Evolutionary conservation across 108 stramenopile genomes (phyloP).

Genomic region (Schizochytrium sp.): DNA sequence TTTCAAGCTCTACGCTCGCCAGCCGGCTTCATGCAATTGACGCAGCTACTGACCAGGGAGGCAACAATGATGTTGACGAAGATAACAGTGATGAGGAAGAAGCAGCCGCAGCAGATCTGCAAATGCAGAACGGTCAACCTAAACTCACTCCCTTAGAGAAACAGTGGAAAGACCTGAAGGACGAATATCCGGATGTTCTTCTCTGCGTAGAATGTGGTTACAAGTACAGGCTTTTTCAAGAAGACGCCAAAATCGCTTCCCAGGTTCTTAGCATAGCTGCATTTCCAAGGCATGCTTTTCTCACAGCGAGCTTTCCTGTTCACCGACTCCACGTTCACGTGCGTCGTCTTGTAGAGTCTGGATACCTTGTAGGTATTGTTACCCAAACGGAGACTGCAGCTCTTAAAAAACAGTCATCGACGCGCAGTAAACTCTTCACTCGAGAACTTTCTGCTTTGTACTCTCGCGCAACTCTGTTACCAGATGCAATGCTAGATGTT

Average conservation of each 20-base stretch:
- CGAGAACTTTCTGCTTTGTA: slow-evolving; percentile 4
- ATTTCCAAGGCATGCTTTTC: background rate
- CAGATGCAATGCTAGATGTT: slow-evolving; percentile 27
- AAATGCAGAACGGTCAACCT: too few relatives aligned
- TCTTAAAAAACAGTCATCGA: background rate
- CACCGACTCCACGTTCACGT: slow-evolving; percentile 23
- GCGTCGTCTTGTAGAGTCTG: background rate
- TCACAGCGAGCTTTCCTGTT: slow-evolving; percentile 31
- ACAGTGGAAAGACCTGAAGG: slow-evolving; percentile 12
- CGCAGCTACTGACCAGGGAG: too few relatives aligned
- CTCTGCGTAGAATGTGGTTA: slow-evolving; percentile 56
- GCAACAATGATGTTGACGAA: too few relatives aligned
- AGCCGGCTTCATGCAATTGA: too few relatives aligned
- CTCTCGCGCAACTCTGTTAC: background rate
- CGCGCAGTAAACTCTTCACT: background rate
- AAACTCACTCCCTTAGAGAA: background rate
- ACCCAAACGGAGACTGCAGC: slow-evolving; percentile 56
- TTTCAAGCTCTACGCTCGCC: too few relatives aligned
- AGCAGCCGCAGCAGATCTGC: too few relatives aligned
- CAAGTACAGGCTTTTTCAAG: slow-evolving; percentile 37
- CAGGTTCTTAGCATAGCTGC: background rate
- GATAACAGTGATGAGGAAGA: too few relatives aligned
- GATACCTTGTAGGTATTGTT: slow-evolving; percentile 11
- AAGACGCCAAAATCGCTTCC: background rate
- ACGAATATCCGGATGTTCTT: background rate